phyloP scores from a whole-genome alignment of 345 rosid species.

The Luvunga scandens region DNA sequence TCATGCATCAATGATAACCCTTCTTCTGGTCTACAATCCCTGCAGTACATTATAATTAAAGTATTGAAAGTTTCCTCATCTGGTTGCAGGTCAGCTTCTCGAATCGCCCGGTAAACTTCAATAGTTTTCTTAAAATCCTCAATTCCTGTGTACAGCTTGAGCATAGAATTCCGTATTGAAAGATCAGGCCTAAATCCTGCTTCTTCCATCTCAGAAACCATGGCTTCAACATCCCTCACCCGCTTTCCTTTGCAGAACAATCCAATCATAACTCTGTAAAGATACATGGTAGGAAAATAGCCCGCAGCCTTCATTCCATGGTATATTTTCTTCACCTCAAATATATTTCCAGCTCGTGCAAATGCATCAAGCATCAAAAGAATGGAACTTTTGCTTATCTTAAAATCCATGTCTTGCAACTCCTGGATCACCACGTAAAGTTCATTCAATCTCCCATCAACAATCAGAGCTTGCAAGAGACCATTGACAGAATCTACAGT shows the following conservation, averaged over 20 bases:
- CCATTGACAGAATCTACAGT: conserved; percentile 85
- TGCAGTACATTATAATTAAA: conserved; percentile 80
- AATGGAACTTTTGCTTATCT: conserved; percentile 89
- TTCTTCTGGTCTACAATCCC: conserved; percentile 85
- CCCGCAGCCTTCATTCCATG: conserved; percentile 96
- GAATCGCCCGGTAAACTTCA: conserved; percentile 68
- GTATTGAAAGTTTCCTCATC: conserved; percentile 87
- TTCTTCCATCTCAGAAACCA: conserved; percentile 91
- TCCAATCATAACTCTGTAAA: conserved; percentile 75
- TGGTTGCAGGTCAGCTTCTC: conserved; percentile 67
- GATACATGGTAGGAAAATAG: conserved; percentile 89
- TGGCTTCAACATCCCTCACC: conserved; percentile 81
- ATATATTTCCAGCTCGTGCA: conserved; percentile 68
- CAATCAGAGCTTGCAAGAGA: conserved; percentile 77
- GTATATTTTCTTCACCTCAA: conserved; percentile 92
- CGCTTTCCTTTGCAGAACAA: conserved; percentile 76
- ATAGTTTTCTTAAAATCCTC: conserved; percentile 74
- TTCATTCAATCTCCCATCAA: conserved; percentile 76
- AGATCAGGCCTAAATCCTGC: conserved; percentile 82
- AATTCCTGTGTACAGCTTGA: conserved; percentile 67
- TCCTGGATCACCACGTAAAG: conserved; percentile 82
- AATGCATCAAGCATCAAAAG: conserved; percentile 89
- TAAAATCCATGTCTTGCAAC: conserved; percentile 93
- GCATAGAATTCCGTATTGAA: conserved; percentile 84
- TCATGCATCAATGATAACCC: conserved; percentile 71